Evolutionary conservation across 2,329 filamentous ascomycete genomes (phyloP), one percentile per base, ranked within the genome.

Genomic region (Talaromyces pinophilus): DNA sequence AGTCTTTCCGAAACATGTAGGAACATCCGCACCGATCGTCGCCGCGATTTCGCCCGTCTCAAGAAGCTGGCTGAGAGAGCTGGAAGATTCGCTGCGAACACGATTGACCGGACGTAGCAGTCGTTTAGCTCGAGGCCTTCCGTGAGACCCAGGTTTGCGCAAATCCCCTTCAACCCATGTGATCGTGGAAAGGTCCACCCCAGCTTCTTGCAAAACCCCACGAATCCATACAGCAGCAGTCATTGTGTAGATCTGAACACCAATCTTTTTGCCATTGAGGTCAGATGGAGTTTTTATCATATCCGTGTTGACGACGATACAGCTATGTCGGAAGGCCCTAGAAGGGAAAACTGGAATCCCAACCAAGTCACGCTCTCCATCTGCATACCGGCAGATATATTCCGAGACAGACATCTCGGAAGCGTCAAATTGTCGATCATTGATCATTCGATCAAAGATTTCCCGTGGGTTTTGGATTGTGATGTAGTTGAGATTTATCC

Each of bases 241-340:
- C 77, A 79, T 78, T 22, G 76, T 78, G 68, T 79, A 79, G 19
- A 75, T 67, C 67, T 75, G 77, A 0, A 79, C 74, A 10, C 77
- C 77, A 48, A 79, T 73, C 19, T 68, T 71, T 66, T 77, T 77
- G 19, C 76, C 76, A 30, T 74, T 74, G 8, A 78, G 69, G 67
- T 79, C 77, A 13, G 63, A 65, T 3, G 76, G 75, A 28, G 68
- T 69, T 63, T 72, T 73, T 60, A 78, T 67, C 35, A 65, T 69
- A 59, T 72, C 67, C 8, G 65, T 70, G 63, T 80, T 78, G 35
- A 79, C 72, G 28, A 66, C 72, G 57, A 79, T 78, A 70, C 72
- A 76, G 46, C 70, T 66, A 67, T 78, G 76, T 15, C 77, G 71
- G 64, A 78, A 78, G 2, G 68, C 71, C 61, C 69, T 61, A 0